Evolutionary conservation across 1,284 basidiomycete species (phyloP), one percentile per base, ranked within the genome.

Genomic region (Fomitopsis schrenkii): DNA sequence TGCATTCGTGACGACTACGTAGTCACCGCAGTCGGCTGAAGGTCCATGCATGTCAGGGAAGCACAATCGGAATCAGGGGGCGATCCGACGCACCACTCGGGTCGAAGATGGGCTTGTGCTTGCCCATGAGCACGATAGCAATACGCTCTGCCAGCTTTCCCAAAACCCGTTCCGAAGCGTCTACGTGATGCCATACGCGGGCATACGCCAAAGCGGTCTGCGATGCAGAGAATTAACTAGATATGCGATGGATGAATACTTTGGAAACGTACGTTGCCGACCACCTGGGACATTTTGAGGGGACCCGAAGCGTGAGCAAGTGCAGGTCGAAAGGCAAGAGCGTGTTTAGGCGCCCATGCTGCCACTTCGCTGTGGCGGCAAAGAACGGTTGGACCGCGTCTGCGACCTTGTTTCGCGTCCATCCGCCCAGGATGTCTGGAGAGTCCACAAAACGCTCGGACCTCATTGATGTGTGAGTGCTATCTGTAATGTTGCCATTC

Each of bases 71-170:
- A 3, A 15, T 40, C 2, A 55, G 33, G 10, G 50, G 50, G 8
- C n/a, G 59, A 45, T 52, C n/a, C 52, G 3, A 77, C 87, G 63
- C 68, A 94, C 95, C 86, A 67, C 88, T 84, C 26, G 93, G 94
- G 76, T 98, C 94, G 70, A 94, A 98, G 57, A 97, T 94, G 19
- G 97, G 97, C 75, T 99, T 99, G 77, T 99, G 94, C 80, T 99
- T 99, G 73, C 97, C 97, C 96, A 98, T 98, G 59, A 99, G 83
- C 30, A 95, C 93, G 61, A 93, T 85, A 0, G 97, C 97, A 71
- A 99, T 97, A 52, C 94, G 87, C 69, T 93, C 90, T 6, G 97
- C 95, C 6, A 98, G 85, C 78, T 95, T 94, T 71, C 97, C 97
- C 17, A 99, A 83, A 19, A 97, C 81, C 48, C 96, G 88, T 68